Base-by-base conservation (phyloP, 495 filamentous ascomycete genomes). In the Glonium stellatum region DNA sequence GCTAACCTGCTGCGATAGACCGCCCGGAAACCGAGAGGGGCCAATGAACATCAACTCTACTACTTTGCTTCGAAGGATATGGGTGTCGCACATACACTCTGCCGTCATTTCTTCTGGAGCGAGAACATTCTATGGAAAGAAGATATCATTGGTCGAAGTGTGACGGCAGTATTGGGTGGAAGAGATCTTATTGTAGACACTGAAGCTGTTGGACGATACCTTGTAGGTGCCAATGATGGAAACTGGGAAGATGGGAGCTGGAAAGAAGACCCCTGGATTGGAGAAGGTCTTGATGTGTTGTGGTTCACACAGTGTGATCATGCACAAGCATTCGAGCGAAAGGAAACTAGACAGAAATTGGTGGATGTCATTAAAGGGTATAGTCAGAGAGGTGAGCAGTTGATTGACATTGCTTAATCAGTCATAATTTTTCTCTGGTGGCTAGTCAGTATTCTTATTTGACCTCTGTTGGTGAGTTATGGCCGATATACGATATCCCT, bases 91-190 rank as follows among this genome's bases (percentile, higher is more conserved):
- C 80, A 83, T 58, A 80, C 77, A 0, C 66, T 88, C 9, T 75
- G 75, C 0, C 70, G 85, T 21, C 76, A 82, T 57, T 87, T 88
- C 69, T 87, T 87, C 71, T 87, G 85, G 85, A 74, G 75, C 50
- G 79, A 87, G 56, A 85, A 81, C 58, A 80, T 86, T 41, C 69
- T 87, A 10, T 88, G 85, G 85, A 82, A 80, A 66, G 78, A 85
- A 53, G 85, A 87, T 57, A 57, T 85, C 31, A 3, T 31, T 56
- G 58, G 62, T 58, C 73, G 77, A 47, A 75, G 74, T 59, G 75
- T 83, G 47, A 80, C 78, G 15, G 82, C 85, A 0, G 78, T 73
- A 54, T 71, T 88, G 39, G 74, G 78, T 13, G 80, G 80, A 6
- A 72, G 72, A 63, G 86, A 89, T 74, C 66, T 87, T 46, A 87